Base-by-base conservation (phyloP, 2,329 filamentous ascomycete species). In the Aaosphaeria arxii region DNA sequence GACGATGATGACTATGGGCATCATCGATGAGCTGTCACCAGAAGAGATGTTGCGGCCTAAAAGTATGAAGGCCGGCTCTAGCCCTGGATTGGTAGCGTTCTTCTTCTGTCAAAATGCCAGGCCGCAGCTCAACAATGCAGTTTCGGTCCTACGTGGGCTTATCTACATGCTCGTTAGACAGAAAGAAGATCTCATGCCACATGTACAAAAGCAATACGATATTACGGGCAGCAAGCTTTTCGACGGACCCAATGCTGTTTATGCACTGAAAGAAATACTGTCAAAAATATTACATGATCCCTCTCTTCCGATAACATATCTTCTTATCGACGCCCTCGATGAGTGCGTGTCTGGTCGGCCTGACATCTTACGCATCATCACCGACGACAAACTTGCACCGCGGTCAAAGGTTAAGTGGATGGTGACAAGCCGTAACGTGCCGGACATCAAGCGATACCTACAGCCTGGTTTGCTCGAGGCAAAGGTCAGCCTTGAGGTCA, bases 91-190 rank as follows among this genome's bases (percentile, higher is more conserved):
- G 35, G 32, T 56, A 9, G 43, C 49, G 0, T 73, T 59, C 49
- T 76, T 76, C 58, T 74, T 79, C 58, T 78, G 72, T 55, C 67
- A 79, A 53, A 61, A 60, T 24, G 69, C 68, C 5, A 53, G 74
- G 33, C n/a, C 48, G 0, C 44, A 54, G 1, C 39, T 76, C 24
- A 76, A 74, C 49, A 73, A 55, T 42, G 71, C 71, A 0, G 64
- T 55, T 0, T 62, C 73, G 1, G 69, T 77, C 0, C 52, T 80
- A 1, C 67, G 72, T 0, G 74, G 77, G 0, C 61, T 81, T 0
- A 62, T 79, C 0, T 76, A 67, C 38, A 32, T 71, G 7, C 61
- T 81, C 0, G 44, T 72, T 1, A 39, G 47, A 0, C 57, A 73
- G 47, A 53, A 72, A 1, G 59, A 58, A 24, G 52, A 49, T 2